Base-by-base conservation (phyloP, 768 basidiomycete species). In the Saitozyma sp. region DNA sequence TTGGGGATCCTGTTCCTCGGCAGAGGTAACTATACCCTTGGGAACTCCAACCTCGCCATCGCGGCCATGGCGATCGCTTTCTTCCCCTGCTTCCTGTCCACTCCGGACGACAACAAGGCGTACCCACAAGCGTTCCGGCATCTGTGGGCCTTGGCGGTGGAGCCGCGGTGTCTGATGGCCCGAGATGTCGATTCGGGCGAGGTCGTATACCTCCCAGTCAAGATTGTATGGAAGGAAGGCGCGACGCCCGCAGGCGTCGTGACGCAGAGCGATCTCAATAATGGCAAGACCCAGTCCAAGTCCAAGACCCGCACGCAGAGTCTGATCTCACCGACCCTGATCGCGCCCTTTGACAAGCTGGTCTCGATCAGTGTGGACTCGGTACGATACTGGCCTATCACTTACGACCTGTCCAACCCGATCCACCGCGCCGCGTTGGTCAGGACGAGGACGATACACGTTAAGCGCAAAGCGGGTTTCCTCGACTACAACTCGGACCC, bases 401-500 rank as follows among this genome's bases (percentile, higher is more conserved):
- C 88, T 62, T 84, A 97, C 41, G 89, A 94, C 70, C 85, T 89
- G 17, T 84, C 86, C 46, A 81, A 86, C 48, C 84, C 87, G 57
- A 84, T 83, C 13, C 89, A 95, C 76, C 85, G 86, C 54, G 84
- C 85, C 51, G 83, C 84, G 7, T 83, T 98, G 20, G 79, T 95
- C 46, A 83, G 83, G 41, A 88, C 84, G 61, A 89, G 92, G 68
- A 95, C 91, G 0, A 82, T 99, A 39, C 92, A 86, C 66, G 95
- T 98, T 63, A 95, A 97, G 78, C 87, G 94, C 16, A 84, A 91
- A 37, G 89, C 92, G 0, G 93, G 92, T 0, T 94, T 93, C 78
- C 83, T 97, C 50, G 91, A 90, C 73, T 99, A 98, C 74, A 88
- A 88, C 6, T 90, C 93, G 67, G 96, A 98, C 77, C 91, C 96